Evolutionary conservation across 2,329 filamentous ascomycete genomes (phyloP), one percentile per base, ranked within the genome.

Genomic region (Trichophyton benhamiae): DNA sequence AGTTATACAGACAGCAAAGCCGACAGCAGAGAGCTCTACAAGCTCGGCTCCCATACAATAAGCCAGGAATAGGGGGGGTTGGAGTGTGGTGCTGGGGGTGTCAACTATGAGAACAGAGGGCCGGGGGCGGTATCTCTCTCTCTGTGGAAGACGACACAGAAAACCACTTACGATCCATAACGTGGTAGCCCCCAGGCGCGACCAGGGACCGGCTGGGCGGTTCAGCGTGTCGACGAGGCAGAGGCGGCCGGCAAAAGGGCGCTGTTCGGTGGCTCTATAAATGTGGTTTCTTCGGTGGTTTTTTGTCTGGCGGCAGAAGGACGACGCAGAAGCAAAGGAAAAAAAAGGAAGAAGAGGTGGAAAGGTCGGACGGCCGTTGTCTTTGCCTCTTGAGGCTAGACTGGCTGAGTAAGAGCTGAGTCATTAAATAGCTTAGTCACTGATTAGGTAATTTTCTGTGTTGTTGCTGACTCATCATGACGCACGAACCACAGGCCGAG

Each of bases 161-260:
- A 69, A 67, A 65, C 67, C 68, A 83, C 80, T 81, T 75, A 83
- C 82, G 80, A 76, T 82, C 80, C 81, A 84, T 83, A 75, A 72
- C 76, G 75, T 73, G 76, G 75, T 77, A 75, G 77, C 76, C 78
- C 78, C 76, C 46, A 27, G 25, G 13, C 52, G 52, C 52, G 52
- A 55, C 52, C 27, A 36, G 52, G 52, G 27, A 36, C 52, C 52
- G n/a, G 52, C 52, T 55, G 27, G 17, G 52, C 52, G 33, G 52
- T 20, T 27, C 27, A 55, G 72, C 72, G 66, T 67, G 67, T 53
- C 65, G 41, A 30, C 30, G 52, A 27, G 27, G 13, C 33, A 69
- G 71, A 63, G 66, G 68, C 67, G 70, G 67, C 67, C 33, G 33
- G 33, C 33, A 13, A 38, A 68, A 62, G 57, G 46, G n/a, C n/a